Evolutionary conservation across 2,329 filamentous ascomycete species (phyloP).

Genomic region (Amesomyces nigricolor): DNA sequence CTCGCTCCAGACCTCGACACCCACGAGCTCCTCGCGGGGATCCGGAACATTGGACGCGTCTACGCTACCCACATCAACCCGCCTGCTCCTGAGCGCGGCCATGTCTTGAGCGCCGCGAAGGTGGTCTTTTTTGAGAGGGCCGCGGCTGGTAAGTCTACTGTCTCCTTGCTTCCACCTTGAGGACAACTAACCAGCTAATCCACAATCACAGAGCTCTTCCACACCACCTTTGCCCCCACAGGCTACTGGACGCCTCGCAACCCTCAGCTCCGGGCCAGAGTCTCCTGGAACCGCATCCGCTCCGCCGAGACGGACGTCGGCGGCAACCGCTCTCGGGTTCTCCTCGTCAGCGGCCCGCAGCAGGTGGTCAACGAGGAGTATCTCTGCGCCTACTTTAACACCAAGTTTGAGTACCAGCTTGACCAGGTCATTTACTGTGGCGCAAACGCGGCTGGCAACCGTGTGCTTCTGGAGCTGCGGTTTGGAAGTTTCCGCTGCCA

Average conservation of each 20-base stretch:
- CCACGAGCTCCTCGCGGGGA: slow-evolving; percentile 39
- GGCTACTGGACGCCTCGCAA: slow-evolving; percentile 36
- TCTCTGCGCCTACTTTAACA: slow-evolving; percentile 39
- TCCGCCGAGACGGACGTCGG: slow-evolving; percentile 29
- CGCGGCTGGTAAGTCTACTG: slow-evolving; percentile 28
- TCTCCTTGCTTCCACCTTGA: background rate
- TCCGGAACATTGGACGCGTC: slow-evolving; percentile 45
- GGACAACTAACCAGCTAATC: background rate
- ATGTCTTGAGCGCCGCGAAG: slow-evolving; percentile 41
- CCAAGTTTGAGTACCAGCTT: slow-evolving; percentile 42
- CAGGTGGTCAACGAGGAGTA: slow-evolving; percentile 39
- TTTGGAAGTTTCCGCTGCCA: slow-evolving; percentile 54
- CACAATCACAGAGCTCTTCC: slow-evolving; percentile 28
- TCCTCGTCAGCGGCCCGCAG: slow-evolving; percentile 44
- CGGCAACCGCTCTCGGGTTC: slow-evolving; percentile 40
- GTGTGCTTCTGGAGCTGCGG: slow-evolving; percentile 38
- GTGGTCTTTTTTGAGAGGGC: slow-evolving; percentile 43
- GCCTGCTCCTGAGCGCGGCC: slow-evolving; percentile 35
- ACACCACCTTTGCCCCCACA: slow-evolving; percentile 18
- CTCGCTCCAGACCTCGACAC: slow-evolving; percentile 41
- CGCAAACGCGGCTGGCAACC: background rate
- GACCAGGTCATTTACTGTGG: slow-evolving; percentile 34
- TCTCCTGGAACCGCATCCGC: slow-evolving; percentile 46
- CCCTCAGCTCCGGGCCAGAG: slow-evolving; percentile 28
- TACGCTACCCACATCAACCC: slow-evolving; percentile 48